phyloP scores from a whole-genome alignment of 495 filamentous ascomycete species.

The Chaetomidium leptoderma region DNA sequence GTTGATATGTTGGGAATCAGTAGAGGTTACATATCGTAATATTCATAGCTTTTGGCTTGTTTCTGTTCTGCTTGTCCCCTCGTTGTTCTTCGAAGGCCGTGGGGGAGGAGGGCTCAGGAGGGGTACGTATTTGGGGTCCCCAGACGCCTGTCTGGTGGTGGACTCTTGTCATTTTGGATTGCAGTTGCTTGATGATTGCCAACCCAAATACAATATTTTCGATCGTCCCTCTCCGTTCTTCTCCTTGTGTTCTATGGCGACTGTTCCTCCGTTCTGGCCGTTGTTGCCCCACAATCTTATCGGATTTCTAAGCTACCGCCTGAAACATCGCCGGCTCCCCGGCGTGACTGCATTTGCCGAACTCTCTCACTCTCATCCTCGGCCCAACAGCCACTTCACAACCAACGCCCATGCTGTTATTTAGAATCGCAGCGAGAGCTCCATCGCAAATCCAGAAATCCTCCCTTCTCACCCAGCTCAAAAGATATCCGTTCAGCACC shows the following conservation, averaged over 20 bases:
- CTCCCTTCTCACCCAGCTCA: not conserved
- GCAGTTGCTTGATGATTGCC: too few species aligned
- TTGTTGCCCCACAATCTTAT: not conserved
- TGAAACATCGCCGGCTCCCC: not conserved
- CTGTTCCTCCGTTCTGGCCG: not conserved
- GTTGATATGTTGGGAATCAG: constrained; percentile 35
- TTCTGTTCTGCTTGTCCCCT: not conserved
- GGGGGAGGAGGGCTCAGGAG: not conserved
- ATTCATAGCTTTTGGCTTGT: not conserved
- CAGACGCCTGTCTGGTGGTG: not conserved
- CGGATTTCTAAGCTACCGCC: not conserved
- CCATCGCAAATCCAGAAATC: not conserved
- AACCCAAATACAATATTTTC: too few species aligned
- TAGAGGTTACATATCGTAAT: constrained; percentile 36
- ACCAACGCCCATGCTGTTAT: not conserved
- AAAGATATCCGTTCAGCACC: not conserved
- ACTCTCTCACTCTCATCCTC: not conserved
- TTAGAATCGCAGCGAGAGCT: constrained; percentile 1
- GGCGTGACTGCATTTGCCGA: not conserved
- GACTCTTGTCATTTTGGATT: too few species aligned
- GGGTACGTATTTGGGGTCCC: too few species aligned
- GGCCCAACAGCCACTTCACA: not conserved
- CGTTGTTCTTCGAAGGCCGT: too few species aligned
- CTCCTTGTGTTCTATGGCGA: not conserved
- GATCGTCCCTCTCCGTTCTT: not conserved